Conservation (phyloP, 805 yeast species). For the Nakazawaea pomicola region DNA sequence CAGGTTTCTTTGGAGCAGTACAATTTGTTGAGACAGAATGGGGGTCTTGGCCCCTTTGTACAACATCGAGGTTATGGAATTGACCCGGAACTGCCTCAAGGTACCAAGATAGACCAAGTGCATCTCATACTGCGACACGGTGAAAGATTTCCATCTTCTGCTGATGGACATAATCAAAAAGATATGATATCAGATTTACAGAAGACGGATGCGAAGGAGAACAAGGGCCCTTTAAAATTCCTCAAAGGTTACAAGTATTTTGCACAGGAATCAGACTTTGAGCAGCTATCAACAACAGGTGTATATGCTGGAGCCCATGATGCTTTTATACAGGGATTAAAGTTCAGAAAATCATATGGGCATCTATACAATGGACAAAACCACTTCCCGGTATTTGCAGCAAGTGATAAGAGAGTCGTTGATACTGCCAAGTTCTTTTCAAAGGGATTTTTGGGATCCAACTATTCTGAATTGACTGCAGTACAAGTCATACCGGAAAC, state of each 20-base stretch:
- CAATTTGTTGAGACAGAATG: constrained; percentile 41
- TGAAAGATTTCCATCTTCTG: constrained; percentile 44
- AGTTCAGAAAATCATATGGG: constrained; percentile 44
- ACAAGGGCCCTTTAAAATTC: constrained; percentile 41
- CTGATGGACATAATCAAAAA: constrained; percentile 15
- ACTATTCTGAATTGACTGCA: constrained; percentile 30
- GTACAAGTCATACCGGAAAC: constrained; percentile 42
- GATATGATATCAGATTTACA: constrained; percentile 12
- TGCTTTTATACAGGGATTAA: constrained; percentile 43
- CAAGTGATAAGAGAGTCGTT: constrained; percentile 50
- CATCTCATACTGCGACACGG: constrained; percentile 52
- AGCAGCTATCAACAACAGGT: constrained; percentile 45
- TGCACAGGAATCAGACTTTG: constrained; percentile 35
- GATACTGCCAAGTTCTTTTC: constrained; percentile 54
- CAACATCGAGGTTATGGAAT: constrained; percentile 49
- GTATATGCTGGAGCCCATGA: constrained; percentile 50
- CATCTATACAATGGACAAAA: constrained; percentile 34
- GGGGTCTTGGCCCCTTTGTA: constrained; percentile 51
- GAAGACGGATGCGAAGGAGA: constrained; percentile 12
- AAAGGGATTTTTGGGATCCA: constrained; percentile 50
- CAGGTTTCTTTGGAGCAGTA: constrained; percentile 33
- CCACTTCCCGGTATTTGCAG: constrained; percentile 45
- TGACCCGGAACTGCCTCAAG: constrained; percentile 43
- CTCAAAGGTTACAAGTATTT: constrained; percentile 42
- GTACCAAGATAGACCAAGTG: constrained; percentile 50